Evolutionary conservation across 176 grass and related monocot species (phyloP), one percentile per base, ranked within the genome.

Genomic region (Oryza brachyantha): DNA sequence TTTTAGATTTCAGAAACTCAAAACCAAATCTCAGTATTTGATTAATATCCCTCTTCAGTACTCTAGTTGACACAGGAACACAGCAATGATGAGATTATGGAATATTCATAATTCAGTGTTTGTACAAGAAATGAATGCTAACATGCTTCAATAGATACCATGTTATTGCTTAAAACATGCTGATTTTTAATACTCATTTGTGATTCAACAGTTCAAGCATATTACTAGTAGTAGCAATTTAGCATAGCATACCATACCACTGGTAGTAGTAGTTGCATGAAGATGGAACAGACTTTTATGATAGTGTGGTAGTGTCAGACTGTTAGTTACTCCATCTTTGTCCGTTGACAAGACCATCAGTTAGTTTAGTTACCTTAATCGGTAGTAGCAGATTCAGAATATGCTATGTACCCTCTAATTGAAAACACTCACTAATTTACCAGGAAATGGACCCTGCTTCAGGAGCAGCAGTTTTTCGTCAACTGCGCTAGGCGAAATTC

Each of bases 331-430:
- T 21, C 68, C 60, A 68, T 83, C 74, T 68, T 66, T 65, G 60
- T 87, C 37, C 4, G 61, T 48, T 68, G 17, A 50, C 27, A 31
- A 1, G 38, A 61, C 67, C 3, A 79, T 88, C 59, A 26, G 74
- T 68, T 83, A 52, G 61, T 79, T 83, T 83, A 78, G 74, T 65
- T 66, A 26, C n/a, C n/a, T n/a, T n/a, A 46, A 39, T 68, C 25
- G 66, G 41, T 70, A 50, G 31, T 4, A 32, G 17, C 25, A 17
- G 64, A 27, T 24, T 5, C 54, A 52, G 31, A 31, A 71, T 11
- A 19, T 46, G 29, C 40, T 28, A 52, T 52, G 52, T 7, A 21
- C 37, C 62, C 17, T 2, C 52, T 70, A 17, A 63, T 13, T 54
- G 1, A 64, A 68, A 72, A 72, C 41, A 8, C 22, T 24, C n/a